Evolutionary conservation across 148 eudicot genomes (phyloP), one percentile per base, ranked within the genome.

Genomic region (Spergularia bocconei): DNA sequence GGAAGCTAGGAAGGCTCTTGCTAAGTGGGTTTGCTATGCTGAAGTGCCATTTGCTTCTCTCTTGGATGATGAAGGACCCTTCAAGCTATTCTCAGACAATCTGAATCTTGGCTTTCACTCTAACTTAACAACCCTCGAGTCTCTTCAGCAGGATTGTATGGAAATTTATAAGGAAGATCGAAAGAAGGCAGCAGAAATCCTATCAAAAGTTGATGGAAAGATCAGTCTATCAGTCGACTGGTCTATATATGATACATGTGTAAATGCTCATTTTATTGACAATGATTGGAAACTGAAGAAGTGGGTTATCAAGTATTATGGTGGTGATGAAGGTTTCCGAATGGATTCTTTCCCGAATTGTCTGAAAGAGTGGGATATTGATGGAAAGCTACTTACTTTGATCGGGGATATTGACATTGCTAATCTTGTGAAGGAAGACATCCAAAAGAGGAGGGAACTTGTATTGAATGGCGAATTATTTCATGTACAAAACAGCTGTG

Each of bases 381-480:
- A 47, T 12, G 57, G 64, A 44, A 78, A 67, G 70, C 8, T 81
- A 29, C 20, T 67, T 3, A 25, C 75, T 51, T 10, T 60, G 6
- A 75, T 75, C 17, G 60, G 63, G 23, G 67, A 16, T 17, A 0
- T 25, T 69, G 67, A 71, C 67, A n/a, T 51, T 15, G 64, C 67
- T 56, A 47, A 69, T 20, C 0, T 4, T 11, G 71, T 81, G 15
- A 81, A 81, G 73, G 77, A 77, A 44, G 47, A 55, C n/a, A 44
- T 63, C 62, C 68, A 79, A n/a, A 25, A 21, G 64, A 67, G n/a
- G 33, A 39, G 51, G 13, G 23, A 36, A 12, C 67, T 78, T 44
- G 67, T 14, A 44, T 56, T 75, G 57, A 50, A 79, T 61, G 85
- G 77, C 41, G 77, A 71, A 41, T 33, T 82, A 51, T 79, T 82